Evolutionary conservation across 768 basidiomycete genomes (phyloP).

Genomic region (Mycena albidolilacea): DNA sequence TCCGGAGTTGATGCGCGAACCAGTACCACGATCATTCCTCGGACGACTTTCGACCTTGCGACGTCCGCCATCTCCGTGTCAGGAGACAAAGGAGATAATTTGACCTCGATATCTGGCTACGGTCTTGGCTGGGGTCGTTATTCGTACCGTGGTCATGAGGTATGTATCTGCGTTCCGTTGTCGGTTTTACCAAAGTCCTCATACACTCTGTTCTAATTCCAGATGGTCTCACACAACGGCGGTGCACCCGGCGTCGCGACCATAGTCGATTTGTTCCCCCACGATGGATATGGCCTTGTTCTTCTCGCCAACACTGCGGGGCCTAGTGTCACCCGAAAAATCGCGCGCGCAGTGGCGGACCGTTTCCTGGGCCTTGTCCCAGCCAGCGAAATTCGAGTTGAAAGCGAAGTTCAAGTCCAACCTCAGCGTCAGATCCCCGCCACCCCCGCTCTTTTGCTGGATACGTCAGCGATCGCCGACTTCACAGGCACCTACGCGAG

Average conservation of each 20-base stretch:
- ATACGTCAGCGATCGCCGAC: conserved; percentile 39
- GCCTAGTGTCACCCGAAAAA: conserved; percentile 30
- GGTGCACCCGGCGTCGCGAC: conserved; percentile 52
- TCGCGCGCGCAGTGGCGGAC: conserved; percentile 27
- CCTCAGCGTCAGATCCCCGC: neutral
- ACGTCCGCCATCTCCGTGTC: conserved; percentile 48
- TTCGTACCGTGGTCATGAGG: conserved; percentile 59
- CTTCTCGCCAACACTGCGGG: conserved; percentile 49
- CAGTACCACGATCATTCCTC: conserved; percentile 52
- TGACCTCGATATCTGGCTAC: conserved; percentile 53
- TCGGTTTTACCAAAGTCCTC: neutral
- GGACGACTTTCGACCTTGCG: conserved; percentile 32
- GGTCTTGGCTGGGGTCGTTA: conserved; percentile 59
- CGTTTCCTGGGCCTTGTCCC: conserved; percentile 39
- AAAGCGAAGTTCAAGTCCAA: neutral
- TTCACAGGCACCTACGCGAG: conserved; percentile 55
- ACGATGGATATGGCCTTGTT: conserved; percentile 52
- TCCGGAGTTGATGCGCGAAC: conserved; percentile 49
- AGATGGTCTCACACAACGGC: conserved; percentile 55
- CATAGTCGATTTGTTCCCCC: conserved; percentile 50
- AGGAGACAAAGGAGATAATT: conserved; percentile 32
- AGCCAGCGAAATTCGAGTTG: too few species aligned
- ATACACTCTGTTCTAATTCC: neutral
- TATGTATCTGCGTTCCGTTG: conserved; percentile 37
- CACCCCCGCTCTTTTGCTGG: neutral